phyloP scores from a whole-genome alignment of 129 eudicot genomes.

The Ambrosia artemisiifolia region DNA sequence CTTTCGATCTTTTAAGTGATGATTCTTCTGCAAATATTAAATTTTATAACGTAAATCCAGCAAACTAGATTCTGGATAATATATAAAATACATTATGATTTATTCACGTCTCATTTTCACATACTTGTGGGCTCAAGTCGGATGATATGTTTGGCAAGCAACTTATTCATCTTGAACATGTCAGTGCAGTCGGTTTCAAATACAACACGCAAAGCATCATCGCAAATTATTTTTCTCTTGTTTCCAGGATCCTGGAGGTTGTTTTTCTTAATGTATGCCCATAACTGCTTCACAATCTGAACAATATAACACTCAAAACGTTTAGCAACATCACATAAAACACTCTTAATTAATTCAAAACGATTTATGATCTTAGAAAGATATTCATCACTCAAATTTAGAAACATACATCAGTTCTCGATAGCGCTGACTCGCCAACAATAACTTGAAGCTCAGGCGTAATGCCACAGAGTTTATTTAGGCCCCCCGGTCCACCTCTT shows the following conservation, averaged over 20 bases:
- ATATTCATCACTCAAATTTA: background rate
- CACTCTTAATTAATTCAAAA: background rate
- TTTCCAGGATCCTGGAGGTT: constrained; percentile 94
- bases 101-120: constrained; percentile 12
- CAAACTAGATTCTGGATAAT: background rate
- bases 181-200: constrained; percentile 86
- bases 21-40: constrained; percentile 54
- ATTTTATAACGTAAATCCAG: background rate
- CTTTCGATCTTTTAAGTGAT: constrained; percentile 50
- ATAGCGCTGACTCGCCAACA: constrained; percentile 75
- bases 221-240: constrained; percentile 91
- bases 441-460: constrained; percentile 81
- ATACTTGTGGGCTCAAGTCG: constrained; percentile 86
- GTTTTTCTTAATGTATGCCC: constrained; percentile 90
- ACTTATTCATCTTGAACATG: constrained; percentile 95
- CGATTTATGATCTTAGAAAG: background rate
- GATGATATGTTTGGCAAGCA: constrained; percentile 83
- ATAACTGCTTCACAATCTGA: constrained; percentile 93
- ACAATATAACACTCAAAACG: constrained; percentile 5
- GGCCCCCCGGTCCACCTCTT: constrained; percentile 94
- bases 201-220: constrained; percentile 82
- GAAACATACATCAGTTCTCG: constrained; percentile 80
- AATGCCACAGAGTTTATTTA: constrained; percentile 84
- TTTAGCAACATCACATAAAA: constrained; percentile 12
- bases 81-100: background rate